Conservation (phyloP, 2,329 filamentous ascomycete species). For the Stemphylium vesicarium region DNA sequence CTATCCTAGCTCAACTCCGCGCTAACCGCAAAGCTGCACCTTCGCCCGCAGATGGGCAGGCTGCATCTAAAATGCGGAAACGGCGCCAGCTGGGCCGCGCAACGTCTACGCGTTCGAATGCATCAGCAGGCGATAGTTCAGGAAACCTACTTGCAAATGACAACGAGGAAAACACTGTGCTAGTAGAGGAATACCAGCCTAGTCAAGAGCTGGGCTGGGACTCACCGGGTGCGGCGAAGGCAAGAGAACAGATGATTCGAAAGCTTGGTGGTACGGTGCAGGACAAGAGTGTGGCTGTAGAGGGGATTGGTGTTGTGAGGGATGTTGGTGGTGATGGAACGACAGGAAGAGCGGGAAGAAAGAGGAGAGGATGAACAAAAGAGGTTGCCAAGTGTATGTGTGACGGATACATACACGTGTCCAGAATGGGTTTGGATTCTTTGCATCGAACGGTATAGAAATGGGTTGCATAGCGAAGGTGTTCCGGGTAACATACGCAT, state of each 20-base stretch:
- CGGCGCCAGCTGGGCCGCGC: constrained; percentile 41
- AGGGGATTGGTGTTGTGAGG: constrained; percentile 43
- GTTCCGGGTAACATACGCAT: constrained; percentile 8
- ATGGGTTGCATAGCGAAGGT: constrained; percentile 23
- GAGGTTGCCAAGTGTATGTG: background rate
- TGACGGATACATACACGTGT: background rate
- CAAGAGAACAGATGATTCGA: constrained; percentile 45
- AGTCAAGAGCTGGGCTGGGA: constrained; percentile 50
- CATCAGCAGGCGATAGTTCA: constrained; percentile 38
- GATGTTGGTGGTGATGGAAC: constrained; percentile 37
- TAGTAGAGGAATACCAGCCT: constrained; percentile 39
- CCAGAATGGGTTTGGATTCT: background rate
- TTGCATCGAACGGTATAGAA: constrained; percentile 5
- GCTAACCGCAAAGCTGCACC: constrained; percentile 37
- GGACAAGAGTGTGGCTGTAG: constrained; percentile 32
- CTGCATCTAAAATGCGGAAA: constrained; percentile 28
- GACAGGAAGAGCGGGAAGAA: constrained; percentile 31
- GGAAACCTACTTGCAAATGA: constrained; percentile 26
- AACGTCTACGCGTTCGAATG: constrained; percentile 38
- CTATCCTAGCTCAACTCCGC: constrained; percentile 39
- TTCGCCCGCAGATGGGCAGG: constrained; percentile 22
- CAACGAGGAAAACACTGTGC: constrained; percentile 24
- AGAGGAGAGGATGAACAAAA: constrained; percentile 30
- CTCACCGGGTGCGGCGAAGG: constrained; percentile 43
- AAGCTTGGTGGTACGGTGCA: constrained; percentile 46